These are phyloP conservation scores for Penicillium sp. DNA, from an alignment of 2,329 filamentous ascomycete species.

Conservation along the genomic window DNA sequence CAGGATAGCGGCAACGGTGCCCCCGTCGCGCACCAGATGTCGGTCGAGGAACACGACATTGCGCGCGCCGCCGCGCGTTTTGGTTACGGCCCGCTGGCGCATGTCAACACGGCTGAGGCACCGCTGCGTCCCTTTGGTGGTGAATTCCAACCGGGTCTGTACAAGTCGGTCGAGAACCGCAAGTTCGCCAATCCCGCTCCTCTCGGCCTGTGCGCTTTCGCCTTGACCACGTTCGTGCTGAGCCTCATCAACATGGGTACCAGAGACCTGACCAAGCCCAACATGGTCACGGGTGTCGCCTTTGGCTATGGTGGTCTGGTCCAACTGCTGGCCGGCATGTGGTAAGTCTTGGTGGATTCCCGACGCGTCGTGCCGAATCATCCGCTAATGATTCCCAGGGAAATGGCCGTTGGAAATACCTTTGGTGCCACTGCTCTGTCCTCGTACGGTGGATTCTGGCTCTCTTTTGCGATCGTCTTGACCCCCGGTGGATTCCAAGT, in stretches of 20 bases:
- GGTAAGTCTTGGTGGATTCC: slow-evolving; percentile 48
- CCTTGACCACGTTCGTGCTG: slow-evolving; percentile 75
- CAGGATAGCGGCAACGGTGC: slow-evolving; percentile 5
- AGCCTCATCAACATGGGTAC: slow-evolving; percentile 66
- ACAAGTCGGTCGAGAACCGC: slow-evolving; percentile 58
- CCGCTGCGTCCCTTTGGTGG: slow-evolving; percentile 60
- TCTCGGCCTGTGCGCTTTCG: slow-evolving; percentile 70
- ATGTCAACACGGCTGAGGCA: slow-evolving; percentile 43
- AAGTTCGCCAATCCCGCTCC: slow-evolving; percentile 76
- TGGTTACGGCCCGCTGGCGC: slow-evolving; percentile 49
- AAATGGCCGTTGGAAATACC: slow-evolving; percentile 82
- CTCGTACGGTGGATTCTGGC: slow-evolving; percentile 81
- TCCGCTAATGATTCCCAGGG: slow-evolving; percentile 48
- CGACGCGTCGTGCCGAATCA: not conserved
- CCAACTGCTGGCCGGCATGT: slow-evolving; percentile 79
- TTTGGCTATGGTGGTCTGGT: slow-evolving; percentile 73
- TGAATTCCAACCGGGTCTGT: slow-evolving; percentile 65
- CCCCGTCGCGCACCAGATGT: slow-evolving; percentile 33
- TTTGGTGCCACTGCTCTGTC: slow-evolving; percentile 77
- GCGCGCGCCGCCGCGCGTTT: slow-evolving; percentile 44
- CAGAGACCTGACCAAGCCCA: slow-evolving; percentile 54
- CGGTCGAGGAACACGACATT: slow-evolving; percentile 41
- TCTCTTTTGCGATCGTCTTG: slow-evolving; percentile 65
- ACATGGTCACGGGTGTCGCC: slow-evolving; percentile 62
- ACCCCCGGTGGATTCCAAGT: slow-evolving; percentile 64